Evolutionary conservation across 179 eudicot species (phyloP), one percentile per base, ranked within the genome.

Genomic region (Nepenthes alata): DNA sequence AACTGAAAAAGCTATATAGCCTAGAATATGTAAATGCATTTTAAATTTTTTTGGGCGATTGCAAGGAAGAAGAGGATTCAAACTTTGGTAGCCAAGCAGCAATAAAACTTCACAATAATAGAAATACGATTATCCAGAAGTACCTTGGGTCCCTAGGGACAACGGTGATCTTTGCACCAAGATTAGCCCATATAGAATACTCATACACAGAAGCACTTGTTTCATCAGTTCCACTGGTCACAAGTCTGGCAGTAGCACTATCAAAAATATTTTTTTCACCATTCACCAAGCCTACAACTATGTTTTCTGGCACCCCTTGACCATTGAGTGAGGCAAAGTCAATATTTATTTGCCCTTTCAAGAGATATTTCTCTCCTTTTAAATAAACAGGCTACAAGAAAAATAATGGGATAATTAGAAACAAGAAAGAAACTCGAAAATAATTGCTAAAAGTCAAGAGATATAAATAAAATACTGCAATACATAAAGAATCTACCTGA

Each of bases 311-410:
- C 55, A 81, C 69, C 62, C 80, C 79, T 48, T 65, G 65, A 37
- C 70, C 72, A 66, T 62, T 54, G 5, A 70, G 73, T 50, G 78
- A 75, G 67, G 79, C 73, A 44, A 65, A 63, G 71, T 85, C 87
- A 50, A 94, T 76, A 71, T 67, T 74, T 63, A 90, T 80, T 70
- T 81, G 67, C 66, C 97, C 99, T 60, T 72, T 80, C 45, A 90
- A 65, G 25, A 94, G 88, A 83, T 83, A 90, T 59, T 85, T 93
- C 68, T 80, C 89, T 64, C 94, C 99, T 76, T 72, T 85, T 61
- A 94, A 64, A 81, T 76, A 55, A 67, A 94, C 70, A 66, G 97
- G 96, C 97, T 93, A 66, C 78, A 75, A 52, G 64, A 82, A 66
- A 62, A 62, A 52, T 53, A 56, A 36, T 61, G n/a, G 64, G 49